Percentiles rank a stretch among this genome's conserved stretches.
Evolutionary conservation across 495 filamentous ascomycete species (phyloP).

Genomic region (Penicillium canariense): DNA sequence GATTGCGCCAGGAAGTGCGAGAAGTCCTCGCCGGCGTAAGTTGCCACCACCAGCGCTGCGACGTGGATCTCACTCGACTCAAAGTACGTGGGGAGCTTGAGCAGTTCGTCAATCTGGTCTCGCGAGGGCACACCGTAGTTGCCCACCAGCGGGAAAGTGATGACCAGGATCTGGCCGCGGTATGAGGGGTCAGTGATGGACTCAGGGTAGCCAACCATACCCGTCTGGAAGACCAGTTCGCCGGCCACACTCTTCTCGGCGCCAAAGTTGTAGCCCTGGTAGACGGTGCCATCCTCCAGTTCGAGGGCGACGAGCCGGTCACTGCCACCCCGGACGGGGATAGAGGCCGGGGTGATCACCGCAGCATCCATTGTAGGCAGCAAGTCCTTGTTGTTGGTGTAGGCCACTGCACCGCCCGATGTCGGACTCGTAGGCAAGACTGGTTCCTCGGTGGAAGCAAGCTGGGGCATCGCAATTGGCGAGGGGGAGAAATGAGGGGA

Average conservation of each 20-base stretch:
- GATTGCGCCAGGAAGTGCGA: constrained; percentile 89
- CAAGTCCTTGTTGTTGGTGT: constrained; percentile 34
- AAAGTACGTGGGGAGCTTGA: constrained; percentile 85
- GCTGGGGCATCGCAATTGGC: constrained; percentile 33
- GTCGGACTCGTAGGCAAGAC: constrained; percentile 36
- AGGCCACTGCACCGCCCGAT: constrained; percentile 36
- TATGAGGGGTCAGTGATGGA: constrained; percentile 92
- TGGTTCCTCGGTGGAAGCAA: constrained; percentile 33
- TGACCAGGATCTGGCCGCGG: constrained; percentile 84
- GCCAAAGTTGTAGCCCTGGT: constrained; percentile 93
- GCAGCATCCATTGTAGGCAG: constrained; percentile 34
- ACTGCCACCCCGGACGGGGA: constrained; percentile 41
- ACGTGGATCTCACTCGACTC: constrained; percentile 90
- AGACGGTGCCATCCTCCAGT: constrained; percentile 82
- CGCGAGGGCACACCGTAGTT: constrained; percentile 94
- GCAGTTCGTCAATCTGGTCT: constrained; percentile 73
- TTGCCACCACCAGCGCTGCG: constrained; percentile 81
- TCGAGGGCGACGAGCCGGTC: constrained; percentile 75
- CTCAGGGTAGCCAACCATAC: constrained; percentile 98
- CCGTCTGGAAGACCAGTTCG: constrained; percentile 98
- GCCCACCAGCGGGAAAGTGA: constrained; percentile 86
- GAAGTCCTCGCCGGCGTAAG: constrained; percentile 90
- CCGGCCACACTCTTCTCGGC: constrained; percentile 87
- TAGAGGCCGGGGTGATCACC: constrained; percentile 51
- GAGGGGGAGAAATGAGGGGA: constrained; percentile 30